Percentiles rank a stretch among this genome's conserved stretches.
Conservation (phyloP, 2,329 filamentous ascomycete species). For the Paraphaeosphaeria minitans region DNA sequence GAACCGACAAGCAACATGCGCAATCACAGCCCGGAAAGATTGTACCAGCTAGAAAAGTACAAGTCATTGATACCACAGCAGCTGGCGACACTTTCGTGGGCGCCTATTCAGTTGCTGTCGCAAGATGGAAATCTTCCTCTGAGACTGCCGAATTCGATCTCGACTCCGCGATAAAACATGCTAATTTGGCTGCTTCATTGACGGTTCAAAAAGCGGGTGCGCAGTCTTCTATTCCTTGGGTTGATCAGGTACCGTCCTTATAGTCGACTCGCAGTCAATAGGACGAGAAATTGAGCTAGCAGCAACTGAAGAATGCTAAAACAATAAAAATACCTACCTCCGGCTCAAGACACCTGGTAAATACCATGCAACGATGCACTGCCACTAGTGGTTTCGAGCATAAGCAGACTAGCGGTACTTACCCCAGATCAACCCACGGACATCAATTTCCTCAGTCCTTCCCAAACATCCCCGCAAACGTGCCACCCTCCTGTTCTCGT, state of each 20-base stretch:
- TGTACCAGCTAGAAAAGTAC: conserved; percentile 69
- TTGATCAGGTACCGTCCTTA: conserved; percentile 55
- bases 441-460: conserved; percentile 5
- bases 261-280: not conserved
- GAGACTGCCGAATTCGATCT: conserved; percentile 54
- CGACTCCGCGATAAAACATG: conserved; percentile 63
- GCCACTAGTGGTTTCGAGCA: not conserved
- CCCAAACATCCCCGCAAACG: not conserved
- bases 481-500: not conserved
- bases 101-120: conserved; percentile 77
- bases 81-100: conserved; percentile 96
- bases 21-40: conserved; percentile 49
- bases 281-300: not conserved
- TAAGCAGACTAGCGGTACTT: not conserved
- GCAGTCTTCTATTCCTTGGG: conserved; percentile 70
- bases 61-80: conserved; percentile 89
- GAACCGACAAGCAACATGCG: conserved; percentile 54
- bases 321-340: not conserved
- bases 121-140: conserved; percentile 53
- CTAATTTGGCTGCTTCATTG: conserved; percentile 66
- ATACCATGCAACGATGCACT: not conserved
- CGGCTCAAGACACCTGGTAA: not conserved
- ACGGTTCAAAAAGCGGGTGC: conserved; percentile 71
- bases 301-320: not conserved
- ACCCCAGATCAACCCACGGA: not conserved